phyloP scores from a whole-genome alignment of 345 rosid species.

The Eucalyptus dawsonii region DNA sequence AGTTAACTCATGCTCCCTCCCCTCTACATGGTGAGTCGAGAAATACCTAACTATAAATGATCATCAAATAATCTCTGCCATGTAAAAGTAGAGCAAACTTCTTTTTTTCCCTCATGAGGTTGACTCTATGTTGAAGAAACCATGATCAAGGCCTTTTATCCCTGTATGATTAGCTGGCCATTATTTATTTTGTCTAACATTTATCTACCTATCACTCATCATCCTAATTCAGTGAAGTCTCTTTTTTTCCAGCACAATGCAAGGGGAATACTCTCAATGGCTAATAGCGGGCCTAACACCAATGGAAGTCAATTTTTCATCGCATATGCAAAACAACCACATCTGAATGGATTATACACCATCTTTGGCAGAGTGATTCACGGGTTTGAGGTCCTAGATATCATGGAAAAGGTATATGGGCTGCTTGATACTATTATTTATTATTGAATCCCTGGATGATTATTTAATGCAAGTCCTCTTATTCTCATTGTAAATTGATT shows the following conservation, averaged over 20 bases:
- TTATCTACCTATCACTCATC: background rate
- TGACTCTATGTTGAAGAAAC: background rate
- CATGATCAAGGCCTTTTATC: background rate
- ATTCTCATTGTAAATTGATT: background rate
- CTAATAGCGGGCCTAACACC: slow-evolving; percentile 96
- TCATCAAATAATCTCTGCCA: background rate
- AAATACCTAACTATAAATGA: background rate
- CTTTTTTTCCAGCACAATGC: slow-evolving; percentile 65
- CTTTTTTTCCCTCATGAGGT: background rate
- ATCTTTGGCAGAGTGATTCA: slow-evolving; percentile 92
- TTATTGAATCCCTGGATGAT: background rate
- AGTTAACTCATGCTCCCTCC: background rate
- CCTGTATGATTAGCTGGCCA: background rate
- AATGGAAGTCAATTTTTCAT: slow-evolving; percentile 96
- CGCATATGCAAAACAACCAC: slow-evolving; percentile 83
- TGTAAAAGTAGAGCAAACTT: background rate
- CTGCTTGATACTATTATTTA: background rate
- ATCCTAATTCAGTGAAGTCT: background rate
- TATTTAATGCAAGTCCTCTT: background rate
- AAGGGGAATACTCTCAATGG: slow-evolving; percentile 89
- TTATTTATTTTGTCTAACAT: background rate
- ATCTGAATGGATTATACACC: slow-evolving; percentile 93
- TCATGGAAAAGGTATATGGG: slow-evolving; percentile 83
- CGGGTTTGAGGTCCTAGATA: slow-evolving; percentile 95
- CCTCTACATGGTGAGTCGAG: background rate